Evolutionary conservation across 495 filamentous ascomycete genomes (phyloP).

Genomic region (Aspergillus cavernicola): DNA sequence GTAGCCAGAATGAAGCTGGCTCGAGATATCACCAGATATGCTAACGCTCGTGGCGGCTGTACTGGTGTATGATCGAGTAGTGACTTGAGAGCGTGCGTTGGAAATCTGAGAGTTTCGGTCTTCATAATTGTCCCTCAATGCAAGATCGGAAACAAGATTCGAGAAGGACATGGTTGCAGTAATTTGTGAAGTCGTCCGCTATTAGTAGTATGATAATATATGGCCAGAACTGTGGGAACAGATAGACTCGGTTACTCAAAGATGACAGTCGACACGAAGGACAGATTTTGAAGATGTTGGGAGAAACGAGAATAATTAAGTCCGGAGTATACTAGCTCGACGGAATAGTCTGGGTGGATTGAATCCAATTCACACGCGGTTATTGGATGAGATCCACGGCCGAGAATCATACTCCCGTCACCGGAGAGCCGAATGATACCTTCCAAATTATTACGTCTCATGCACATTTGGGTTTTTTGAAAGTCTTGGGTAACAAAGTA

Average conservation of each 20-base stretch:
- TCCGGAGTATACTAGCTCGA: too few species aligned
- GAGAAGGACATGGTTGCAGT: conserved; percentile 76
- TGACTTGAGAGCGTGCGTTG: conserved; percentile 59
- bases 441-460: too few species aligned
- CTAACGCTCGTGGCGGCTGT: conserved; percentile 91
- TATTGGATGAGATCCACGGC: conserved; percentile 3
- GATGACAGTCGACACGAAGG: too few species aligned
- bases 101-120: conserved; percentile 68
- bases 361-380: neutral
- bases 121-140: conserved; percentile 60
- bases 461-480: too few species aligned
- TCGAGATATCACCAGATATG: conserved; percentile 88
- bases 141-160: conserved; percentile 79
- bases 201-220: neutral
- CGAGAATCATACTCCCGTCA: too few species aligned
- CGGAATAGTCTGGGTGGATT: too few species aligned
- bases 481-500: too few species aligned
- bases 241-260: too few species aligned
- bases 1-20: conserved; percentile 93
- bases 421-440: neutral
- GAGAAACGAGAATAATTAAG: too few species aligned
- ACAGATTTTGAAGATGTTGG: too few species aligned
- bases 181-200: neutral
- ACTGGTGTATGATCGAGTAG: conserved; percentile 76
- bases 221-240: too few species aligned